phyloP scores from a whole-genome alignment of 257 asterid genomes.

The Gentiana dahurica region DNA sequence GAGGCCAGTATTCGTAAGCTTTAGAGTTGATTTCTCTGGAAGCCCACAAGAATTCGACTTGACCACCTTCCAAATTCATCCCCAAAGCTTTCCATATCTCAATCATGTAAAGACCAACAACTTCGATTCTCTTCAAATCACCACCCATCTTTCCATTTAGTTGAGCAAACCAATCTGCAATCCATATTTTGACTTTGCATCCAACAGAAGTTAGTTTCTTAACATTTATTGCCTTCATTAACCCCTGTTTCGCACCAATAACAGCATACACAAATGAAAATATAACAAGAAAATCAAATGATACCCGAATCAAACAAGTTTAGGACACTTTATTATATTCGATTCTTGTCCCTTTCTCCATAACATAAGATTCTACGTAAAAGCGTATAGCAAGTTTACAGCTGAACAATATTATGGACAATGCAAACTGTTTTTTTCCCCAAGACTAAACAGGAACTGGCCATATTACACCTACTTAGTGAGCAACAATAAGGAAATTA shows the following conservation, averaged over 20 bases:
- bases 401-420: too few relatives aligned
- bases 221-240: conserved; percentile 80
- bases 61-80: conserved; percentile 65
- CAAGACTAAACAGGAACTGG: too few relatives aligned
- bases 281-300: not conserved
- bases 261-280: not conserved
- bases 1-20: conserved; percentile 83
- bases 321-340: not conserved
- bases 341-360: not conserved
- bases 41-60: conserved; percentile 88
- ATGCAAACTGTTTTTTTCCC: too few relatives aligned
- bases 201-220: conserved; percentile 79
- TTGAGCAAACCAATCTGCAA: conserved; percentile 95
- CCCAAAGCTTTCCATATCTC: conserved; percentile 95
- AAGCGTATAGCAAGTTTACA: not conserved
- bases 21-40: conserved; percentile 71
- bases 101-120: conserved; percentile 64
- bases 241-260: conserved; percentile 43
- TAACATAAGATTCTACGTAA: not conserved
- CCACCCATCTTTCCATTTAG: conserved; percentile 88
- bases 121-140: conserved; percentile 69
- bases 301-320: not conserved
- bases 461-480: too few relatives aligned
- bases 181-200: conserved; percentile 89
- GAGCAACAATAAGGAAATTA: too few relatives aligned